Base-by-base conservation (phyloP, 2,329 filamentous ascomycete species). In the Phaeosphaeria sp. region DNA sequence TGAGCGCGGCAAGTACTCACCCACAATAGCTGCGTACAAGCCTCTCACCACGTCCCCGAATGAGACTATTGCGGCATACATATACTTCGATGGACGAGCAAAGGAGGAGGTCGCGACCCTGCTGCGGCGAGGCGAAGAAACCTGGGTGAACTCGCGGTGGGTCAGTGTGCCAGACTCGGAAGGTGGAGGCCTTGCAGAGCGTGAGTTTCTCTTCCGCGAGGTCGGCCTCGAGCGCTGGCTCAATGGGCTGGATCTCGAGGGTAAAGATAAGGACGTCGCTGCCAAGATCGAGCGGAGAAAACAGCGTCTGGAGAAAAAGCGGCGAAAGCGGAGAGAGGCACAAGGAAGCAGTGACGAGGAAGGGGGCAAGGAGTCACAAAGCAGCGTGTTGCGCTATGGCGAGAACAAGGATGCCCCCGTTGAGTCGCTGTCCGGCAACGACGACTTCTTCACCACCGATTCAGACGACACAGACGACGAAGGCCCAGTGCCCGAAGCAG, bases 61-160 rank as follows among this genome's bases (percentile, higher is more conserved):
- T 78, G 95, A 99, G 81, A 99, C 95, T 15, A 94, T 99, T 69
- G 95, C 95, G 30, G 95, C 94, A 39, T 99, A 99, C 78, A 98
- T 99, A 68, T 99, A 99, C 81, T 99, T 99, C 73, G 95, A 99
- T 78, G 95, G 95, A 18, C 85, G 95, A 62, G 86, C 87, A 59
- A 99, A 99, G 77, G 95, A 99, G 76, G 95, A 99, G 80, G 96
- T 99, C 2, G 95, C 95, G 52, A 99, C 95, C 13, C 82, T 99
- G 56, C 83, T 99, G 52, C 86, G 95, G 54, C 90, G 93, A 13
- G 94, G 95, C 22, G 95, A 98, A 75, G 95, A 99, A 80, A 99
- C 95, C 1, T 99, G 95, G 95, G 96, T 99, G 22, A 99, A 98
- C 73, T 97, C 93, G 55, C 86, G 95, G 69, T 99, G 95, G 95